Base-by-base conservation (phyloP, 495 filamentous ascomycete species). In the Aspergillus cavernicola region DNA sequence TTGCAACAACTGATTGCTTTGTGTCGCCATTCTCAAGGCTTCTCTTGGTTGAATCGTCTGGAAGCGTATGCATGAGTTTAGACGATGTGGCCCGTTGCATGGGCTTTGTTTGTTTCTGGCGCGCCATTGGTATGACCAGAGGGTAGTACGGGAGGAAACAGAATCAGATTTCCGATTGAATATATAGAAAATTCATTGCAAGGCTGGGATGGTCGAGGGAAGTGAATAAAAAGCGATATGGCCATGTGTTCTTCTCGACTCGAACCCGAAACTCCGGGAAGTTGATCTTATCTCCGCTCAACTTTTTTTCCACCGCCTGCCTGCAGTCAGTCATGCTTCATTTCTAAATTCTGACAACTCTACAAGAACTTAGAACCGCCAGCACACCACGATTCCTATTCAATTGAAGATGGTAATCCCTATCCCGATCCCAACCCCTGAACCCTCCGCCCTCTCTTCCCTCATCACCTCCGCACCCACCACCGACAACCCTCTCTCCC, bases 31-130 rank as follows among this genome's bases (percentile, higher is more conserved):
- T 70, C 22, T 48, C 24, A 28, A 4, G 24, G 24, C 44, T 12
- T 68, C 44, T 37, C 68, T 68, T 42, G 51, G 53, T 8, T 58
- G 55, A 31, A 8, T 65, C 66, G 23, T 67, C 58, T n/a, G 66
- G 64, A n/a, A 55, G 61, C 57, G 63, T 66, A 58, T 75, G 59
- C 66, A 71, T 69, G 59, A 82, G 80, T 54, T 87, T 80, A 10
- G 83, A 86, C 11, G 86, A 89, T 1, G 80, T 70, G 48, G 80
- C 77, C 64, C 86, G 78, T 65, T 83, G 82, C 40, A 87, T 62
- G 11, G 87, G 86, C 50, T 76, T 76, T 33, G 80, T 63, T 73
- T 88, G 85, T 66, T 91, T 90, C 52, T 77, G 77, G 56, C 87
- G 80, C 55, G 85, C 86, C 87, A 91, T 91, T 61, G 61, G 29